phyloP scores from a whole-genome alignment of 2,329 filamentous ascomycete genomes.

The Sarocladium oryzae region DNA sequence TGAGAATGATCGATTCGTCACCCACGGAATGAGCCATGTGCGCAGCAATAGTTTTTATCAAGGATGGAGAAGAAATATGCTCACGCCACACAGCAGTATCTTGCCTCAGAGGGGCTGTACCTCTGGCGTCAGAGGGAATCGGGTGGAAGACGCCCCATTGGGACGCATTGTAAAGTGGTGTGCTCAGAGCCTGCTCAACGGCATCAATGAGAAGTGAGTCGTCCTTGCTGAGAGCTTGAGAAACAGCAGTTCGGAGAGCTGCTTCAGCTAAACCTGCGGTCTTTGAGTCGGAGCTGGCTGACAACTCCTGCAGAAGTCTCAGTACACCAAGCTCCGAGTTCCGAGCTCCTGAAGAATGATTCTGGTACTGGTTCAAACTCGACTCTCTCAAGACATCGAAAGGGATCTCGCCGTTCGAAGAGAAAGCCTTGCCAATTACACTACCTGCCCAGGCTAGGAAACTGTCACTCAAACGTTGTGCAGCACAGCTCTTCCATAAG shows the following conservation, averaged over 20 bases:
- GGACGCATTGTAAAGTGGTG: constrained; percentile 46
- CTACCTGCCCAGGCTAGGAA: constrained; percentile 83
- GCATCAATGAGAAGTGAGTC: constrained; percentile 43
- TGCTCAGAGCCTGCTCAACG: constrained; percentile 45
- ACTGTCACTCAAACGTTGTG: constrained; percentile 54
- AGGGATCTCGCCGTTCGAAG: constrained; percentile 64
- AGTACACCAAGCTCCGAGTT: constrained; percentile 60
- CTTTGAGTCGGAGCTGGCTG: constrained; percentile 48
- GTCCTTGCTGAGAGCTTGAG: constrained; percentile 40
- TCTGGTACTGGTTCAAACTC: constrained; percentile 42
- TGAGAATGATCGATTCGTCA: constrained; percentile 58
- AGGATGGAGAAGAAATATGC: constrained; percentile 40
- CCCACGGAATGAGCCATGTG: constrained; percentile 51
- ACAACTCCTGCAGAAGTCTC: constrained; percentile 53
- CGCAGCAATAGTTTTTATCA: constrained; percentile 57
- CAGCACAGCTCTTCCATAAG: constrained; percentile 70
- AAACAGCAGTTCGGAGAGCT: constrained; percentile 50
- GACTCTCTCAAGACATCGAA: constrained; percentile 55
- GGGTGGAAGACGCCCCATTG: constrained; percentile 50
- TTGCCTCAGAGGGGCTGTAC: constrained; percentile 5
- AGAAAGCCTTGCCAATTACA: constrained; percentile 78
- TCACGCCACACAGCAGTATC: constrained; percentile 24
- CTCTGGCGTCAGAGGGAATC: constrained; percentile 44
- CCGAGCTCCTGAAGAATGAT: constrained; percentile 34
- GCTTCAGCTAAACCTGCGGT: constrained; percentile 56